Base-by-base conservation (phyloP, 2,329 filamentous ascomycete genomes). In the Diplocarpon mali region DNA sequence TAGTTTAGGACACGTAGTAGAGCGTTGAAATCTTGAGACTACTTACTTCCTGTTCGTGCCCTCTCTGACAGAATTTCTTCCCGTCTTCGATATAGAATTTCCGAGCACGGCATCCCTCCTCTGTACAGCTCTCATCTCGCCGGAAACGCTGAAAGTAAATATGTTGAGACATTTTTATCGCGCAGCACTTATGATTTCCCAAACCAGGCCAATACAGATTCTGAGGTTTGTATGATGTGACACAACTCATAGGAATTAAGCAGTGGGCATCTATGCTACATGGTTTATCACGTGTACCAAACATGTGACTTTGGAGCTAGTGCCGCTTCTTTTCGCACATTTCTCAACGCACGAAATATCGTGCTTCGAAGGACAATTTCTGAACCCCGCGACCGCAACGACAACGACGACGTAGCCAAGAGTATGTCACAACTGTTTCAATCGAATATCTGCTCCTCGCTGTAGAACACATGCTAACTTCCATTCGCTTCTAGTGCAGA, bases 51-150 rank as follows among this genome's bases (percentile, higher is more conserved):
- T 80, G 77, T 50, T 76, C 71, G 63, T 83, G 80, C 36, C 79
- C 80, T 56, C 76, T 70, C 50, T 74, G 69, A 61, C 80, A 84
- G 55, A 78, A 82, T 58, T 73, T 75, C 52, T 73, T 75, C 2
- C 79, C 79, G 58, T 79, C 76, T 48, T 78, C 72, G 24, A 76
- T 68, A 53, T 76, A 73, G 53, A 75, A 77, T 47, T 69, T 69
- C 31, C 64, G 67, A 39, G 78, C 76, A 43, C 76, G 74, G 58
- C 79, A 84, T 55, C 75, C 73, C 50, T 76, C 72, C 50, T 75
- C 67, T 39, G 71, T 72, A 55, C 75, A 78, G 40, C 59, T 60
- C 48, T 69, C 68, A 50, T 66, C 67, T 44, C 64, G 65, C 44
- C 60, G 59, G 55, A 69, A 69, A 44, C 51, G 51, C 17, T 58